These are phyloP conservation scores for Eremochloa ophiuroides DNA, from an alignment of 176 grass and related monocot species.

Conservation along the genomic window DNA sequence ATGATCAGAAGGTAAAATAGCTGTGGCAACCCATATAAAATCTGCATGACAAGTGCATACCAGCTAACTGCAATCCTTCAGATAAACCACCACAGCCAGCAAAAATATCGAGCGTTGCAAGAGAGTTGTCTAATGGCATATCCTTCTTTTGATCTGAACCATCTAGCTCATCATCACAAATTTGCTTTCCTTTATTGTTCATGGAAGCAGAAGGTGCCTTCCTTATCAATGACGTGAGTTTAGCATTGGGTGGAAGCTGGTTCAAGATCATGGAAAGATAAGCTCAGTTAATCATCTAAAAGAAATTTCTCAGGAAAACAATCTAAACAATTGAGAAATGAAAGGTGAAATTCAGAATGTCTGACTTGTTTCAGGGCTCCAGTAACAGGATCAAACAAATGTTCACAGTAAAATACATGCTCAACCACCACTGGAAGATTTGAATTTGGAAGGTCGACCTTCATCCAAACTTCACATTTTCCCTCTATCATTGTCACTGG, in stretches of 20 bases:
- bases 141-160: neutral
- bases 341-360: neutral
- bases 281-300: neutral
- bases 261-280: neutral
- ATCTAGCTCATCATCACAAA: constrained; percentile 30
- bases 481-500: constrained; percentile 52
- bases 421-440: constrained; percentile 46
- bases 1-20: constrained; percentile 8
- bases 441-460: constrained; percentile 38
- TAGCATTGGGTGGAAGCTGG: constrained; percentile 40
- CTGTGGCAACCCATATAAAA: neutral
- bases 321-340: neutral
- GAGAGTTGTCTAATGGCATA: no score
- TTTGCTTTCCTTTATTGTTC: constrained; percentile 68
- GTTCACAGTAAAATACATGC: constrained; percentile 68
- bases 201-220: constrained; percentile 22
- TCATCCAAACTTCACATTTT: constrained; percentile 63
- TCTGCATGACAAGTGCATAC: no score
- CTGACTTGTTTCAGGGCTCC: constrained; percentile 63
- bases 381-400: constrained; percentile 56
- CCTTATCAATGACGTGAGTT: constrained; percentile 20
- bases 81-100: no score
- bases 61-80: no score
- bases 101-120: no score
- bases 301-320: neutral